Evolutionary conservation across 306 rosid species (phyloP), one percentile per base, ranked within the genome.

Genomic region (Datisca glomerata): DNA sequence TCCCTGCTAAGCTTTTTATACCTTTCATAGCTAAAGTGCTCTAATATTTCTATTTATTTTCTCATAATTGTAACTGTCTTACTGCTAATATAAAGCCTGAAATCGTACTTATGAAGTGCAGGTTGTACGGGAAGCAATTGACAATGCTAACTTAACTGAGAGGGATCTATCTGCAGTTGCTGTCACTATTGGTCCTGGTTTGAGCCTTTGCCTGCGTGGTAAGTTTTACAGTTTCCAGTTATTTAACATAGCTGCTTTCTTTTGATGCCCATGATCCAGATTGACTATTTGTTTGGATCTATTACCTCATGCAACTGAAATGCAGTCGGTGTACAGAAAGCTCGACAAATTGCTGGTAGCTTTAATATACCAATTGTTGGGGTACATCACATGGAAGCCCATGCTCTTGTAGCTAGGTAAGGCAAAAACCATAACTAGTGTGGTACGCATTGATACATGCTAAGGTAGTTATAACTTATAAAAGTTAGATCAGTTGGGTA

Each of bases 341-440:
- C 95, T 12, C 73, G 81, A 18, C 70, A 68, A 66, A 55, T 78
- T 62, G 80, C 95, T 9, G 72, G 93, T 35, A 45, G 53, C 35
- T 74, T 58, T 59, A 63, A 47, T 53, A 67, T 89, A 41, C 97
- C 97, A 19, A 74, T 89, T 31, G 35, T 84, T 63, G 95, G 95
- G 55, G 65, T 89, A 40, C 95, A 89, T 84, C 97, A 89, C 67
- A 89, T 83, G 95, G 97, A 89, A 53, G 97, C 95, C 60, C 93
- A 83, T 80, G 93, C 95, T 65, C 71, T 89, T n/a, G 93, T 89
- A 25, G 93, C 95, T 55, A 89, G 97, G 95, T 83, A 72, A 24
- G 43, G 8, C 56, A 32, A 12, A 36, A 46, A 10, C 37, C 41
- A 19, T 50, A 18, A 41, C 12, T 32, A 44, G 12, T 25, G 40